Conservation (phyloP, 345 rosid species). For the Trapa bicornis region DNA sequence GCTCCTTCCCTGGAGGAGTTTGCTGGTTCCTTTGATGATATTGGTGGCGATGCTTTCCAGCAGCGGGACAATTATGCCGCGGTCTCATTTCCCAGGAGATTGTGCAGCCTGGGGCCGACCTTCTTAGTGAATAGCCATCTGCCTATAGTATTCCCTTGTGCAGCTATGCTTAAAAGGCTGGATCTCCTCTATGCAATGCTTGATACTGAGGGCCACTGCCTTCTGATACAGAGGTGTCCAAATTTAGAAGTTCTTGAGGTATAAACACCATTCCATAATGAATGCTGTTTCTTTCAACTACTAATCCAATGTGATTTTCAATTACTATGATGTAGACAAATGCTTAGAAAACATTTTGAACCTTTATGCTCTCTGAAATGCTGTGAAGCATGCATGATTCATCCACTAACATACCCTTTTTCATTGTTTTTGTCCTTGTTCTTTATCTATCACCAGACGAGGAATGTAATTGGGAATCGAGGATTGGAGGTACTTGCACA, state of each 20-base stretch:
- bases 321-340: background rate
- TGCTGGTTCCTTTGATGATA: constrained; percentile 55
- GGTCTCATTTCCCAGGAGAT: constrained; percentile 44
- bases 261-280: background rate
- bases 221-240: constrained; percentile 9
- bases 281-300: background rate
- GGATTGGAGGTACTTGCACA: constrained; percentile 77
- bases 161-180: constrained; percentile 3
- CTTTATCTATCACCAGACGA: constrained; percentile 6
- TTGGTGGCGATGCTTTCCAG: background rate
- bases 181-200: constrained; percentile 9
- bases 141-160: constrained; percentile 1
- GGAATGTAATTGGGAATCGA: constrained; percentile 89
- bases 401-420: background rate
- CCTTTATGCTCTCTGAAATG: background rate
- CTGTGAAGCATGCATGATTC: background rate
- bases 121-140: constrained; percentile 6
- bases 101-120: constrained; percentile 56
- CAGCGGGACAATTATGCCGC: constrained; percentile 33
- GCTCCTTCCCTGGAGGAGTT: constrained; percentile 78
- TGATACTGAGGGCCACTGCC: constrained; percentile 7
- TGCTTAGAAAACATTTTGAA: background rate
- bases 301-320: background rate
- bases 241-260: constrained; percentile 11
- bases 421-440: background rate